Base-by-base conservation (phyloP, 2,329 filamentous ascomycete species). In the Aspergillus neoniger region DNA sequence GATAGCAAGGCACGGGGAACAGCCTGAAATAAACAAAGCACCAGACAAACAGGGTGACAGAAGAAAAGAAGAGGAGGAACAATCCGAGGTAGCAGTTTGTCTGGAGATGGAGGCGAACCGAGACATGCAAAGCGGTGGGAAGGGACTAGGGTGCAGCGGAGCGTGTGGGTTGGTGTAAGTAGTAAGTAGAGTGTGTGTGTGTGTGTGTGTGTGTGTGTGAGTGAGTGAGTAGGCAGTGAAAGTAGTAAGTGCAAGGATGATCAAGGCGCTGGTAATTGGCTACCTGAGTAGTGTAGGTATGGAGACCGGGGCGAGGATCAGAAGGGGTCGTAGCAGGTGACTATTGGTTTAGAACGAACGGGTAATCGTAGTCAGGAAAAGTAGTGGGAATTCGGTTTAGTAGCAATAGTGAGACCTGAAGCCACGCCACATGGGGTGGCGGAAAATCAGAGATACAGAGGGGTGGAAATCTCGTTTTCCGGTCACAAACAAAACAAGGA, bases 341-440 rank as follows among this genome's bases (percentile, higher is more conserved):
- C 60, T 61, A 61, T 61, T 63, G 61, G 58, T 53, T 60, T 60
- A 63, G 61, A 63, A 61, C 61, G 61, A 63, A 55, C 58, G 61
- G 61, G 58, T 62, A 54, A 55, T 55, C 53, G 53, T 43, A 55
- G 53, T 28, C 39, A 56, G 47, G 49, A 49, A 58, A 51, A 44
- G 48, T 49, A 49, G 36, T 48, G 28, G 36, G 43, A 53, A 52
- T 57, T 44, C 10, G 32, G 59, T 58, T 38, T 55, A 54, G 54
- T 30, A 48, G 49, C 17, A 53, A 55, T 58, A 49, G 54, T 63
- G 58, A 63, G 58, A 57, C 55, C 50, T 51, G 54, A 44, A 61
- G 55, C 58, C 58, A 61, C 61, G 59, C 61, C 61, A 63, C 61
- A 63, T 56, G 58, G 52, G 55, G 61, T 63, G 61, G 61, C 58